These are phyloP conservation scores for Massariosphaeria phaeospora DNA, from an alignment of 495 filamentous ascomycete species.

Conservation along the genomic window DNA sequence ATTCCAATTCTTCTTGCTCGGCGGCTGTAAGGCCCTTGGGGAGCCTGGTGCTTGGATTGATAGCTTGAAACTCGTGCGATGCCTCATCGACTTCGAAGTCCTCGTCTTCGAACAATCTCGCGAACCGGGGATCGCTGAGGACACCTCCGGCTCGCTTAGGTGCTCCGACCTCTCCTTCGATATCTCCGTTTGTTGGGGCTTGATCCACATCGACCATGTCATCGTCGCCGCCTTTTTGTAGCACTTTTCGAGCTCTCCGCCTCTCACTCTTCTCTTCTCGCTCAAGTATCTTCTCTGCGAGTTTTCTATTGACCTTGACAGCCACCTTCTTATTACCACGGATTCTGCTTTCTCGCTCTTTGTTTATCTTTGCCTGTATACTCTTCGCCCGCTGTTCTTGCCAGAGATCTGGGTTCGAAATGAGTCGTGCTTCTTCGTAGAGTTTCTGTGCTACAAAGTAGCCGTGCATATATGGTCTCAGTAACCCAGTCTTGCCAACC, in stretches of 20 bases:
- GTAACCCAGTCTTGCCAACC: constrained; percentile 75
- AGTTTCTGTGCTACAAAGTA: constrained; percentile 91
- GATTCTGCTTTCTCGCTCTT: constrained; percentile 87
- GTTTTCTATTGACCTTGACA: constrained; percentile 77
- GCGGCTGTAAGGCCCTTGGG: constrained; percentile 60
- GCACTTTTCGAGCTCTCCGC: constrained; percentile 54
- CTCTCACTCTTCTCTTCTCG: constrained; percentile 75
- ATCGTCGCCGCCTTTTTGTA: constrained; percentile 54
- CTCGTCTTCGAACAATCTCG: constrained; percentile 80
- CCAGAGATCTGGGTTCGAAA: constrained; percentile 86
- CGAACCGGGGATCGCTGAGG: constrained; percentile 80
- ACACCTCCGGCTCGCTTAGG: constrained; percentile 44
- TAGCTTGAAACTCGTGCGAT: constrained; percentile 75
- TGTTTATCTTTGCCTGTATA: constrained; percentile 87
- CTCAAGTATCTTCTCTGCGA: constrained; percentile 78
- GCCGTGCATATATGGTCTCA: constrained; percentile 96
- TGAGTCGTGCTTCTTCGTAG: constrained; percentile 90
- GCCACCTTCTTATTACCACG: constrained; percentile 87
- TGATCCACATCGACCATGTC: constrained; percentile 20
- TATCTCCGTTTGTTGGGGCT: constrained; percentile 27
- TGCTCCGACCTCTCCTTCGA: constrained; percentile 31
- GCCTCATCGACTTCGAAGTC: constrained; percentile 89
- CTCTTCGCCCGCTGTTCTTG: constrained; percentile 83
- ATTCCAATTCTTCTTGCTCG: constrained; percentile 56
- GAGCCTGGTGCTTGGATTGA: constrained; percentile 75